Percentiles rank a stretch among this genome's conserved stretches.
These are phyloP conservation scores for Lepidopterella palustris DNA, from an alignment of 495 filamentous ascomycete species.

Conservation along the genomic window DNA sequence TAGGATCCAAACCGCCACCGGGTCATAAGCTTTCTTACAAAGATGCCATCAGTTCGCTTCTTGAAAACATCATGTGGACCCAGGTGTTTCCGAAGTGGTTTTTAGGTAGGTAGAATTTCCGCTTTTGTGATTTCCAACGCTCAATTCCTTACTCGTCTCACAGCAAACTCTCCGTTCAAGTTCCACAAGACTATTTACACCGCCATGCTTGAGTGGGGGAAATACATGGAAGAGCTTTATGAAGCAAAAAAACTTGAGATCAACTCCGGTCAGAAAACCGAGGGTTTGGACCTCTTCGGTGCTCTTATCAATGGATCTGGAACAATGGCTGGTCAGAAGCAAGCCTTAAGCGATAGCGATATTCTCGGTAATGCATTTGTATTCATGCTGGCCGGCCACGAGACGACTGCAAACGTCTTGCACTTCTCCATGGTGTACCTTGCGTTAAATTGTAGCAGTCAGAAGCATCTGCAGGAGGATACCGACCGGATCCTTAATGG, in stretches of 20 bases:
- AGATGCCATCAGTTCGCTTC: conserved; percentile 45
- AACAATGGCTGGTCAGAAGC: conserved; percentile 29
- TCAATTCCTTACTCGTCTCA: no score
- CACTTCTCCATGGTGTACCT: conserved; percentile 57
- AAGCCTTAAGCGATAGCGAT: conserved; percentile 47
- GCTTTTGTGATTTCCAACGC: neutral
- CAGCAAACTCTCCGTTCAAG: conserved; percentile 48
- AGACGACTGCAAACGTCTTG: conserved; percentile 61
- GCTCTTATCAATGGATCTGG: conserved; percentile 38
- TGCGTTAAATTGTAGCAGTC: conserved; percentile 51
- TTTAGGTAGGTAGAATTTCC: conserved; percentile 28
- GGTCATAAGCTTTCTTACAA: conserved; percentile 57
- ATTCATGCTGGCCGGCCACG: conserved; percentile 65
- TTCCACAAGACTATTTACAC: conserved; percentile 41
- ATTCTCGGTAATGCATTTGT: conserved; percentile 68
- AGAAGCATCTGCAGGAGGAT: conserved; percentile 55
- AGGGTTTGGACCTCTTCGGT: conserved; percentile 48
- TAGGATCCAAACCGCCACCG: conserved; percentile 39
- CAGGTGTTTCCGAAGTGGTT: conserved; percentile 47
- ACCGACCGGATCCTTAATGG: conserved; percentile 51
- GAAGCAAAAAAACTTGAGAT: conserved; percentile 48
- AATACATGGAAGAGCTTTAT: conserved; percentile 60
- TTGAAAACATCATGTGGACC: conserved; percentile 50
- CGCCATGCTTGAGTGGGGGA: conserved; percentile 53
- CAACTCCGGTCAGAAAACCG: conserved; percentile 38